phyloP scores from a whole-genome alignment of 202 grass and related monocot species.

The Carex arenaria region DNA sequence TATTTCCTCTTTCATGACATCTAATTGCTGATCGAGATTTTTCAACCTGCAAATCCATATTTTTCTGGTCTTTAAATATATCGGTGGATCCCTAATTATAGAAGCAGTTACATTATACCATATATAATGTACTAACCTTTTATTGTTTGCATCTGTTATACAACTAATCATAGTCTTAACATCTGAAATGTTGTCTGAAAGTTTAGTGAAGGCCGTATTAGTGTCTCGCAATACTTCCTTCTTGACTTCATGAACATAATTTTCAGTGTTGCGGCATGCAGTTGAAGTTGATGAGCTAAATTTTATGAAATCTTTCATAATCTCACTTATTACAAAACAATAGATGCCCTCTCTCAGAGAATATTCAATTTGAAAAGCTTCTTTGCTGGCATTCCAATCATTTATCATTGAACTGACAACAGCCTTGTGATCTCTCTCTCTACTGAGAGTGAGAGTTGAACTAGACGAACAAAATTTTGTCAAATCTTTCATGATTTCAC shows the following conservation, averaged over 20 bases:
- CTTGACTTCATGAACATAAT: not conserved
- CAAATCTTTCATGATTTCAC: slow-evolving; percentile 21
- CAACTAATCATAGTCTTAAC: slow-evolving; percentile 18
- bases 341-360: slow-evolving; percentile 28
- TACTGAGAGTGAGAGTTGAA: not conserved
- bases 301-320: slow-evolving; percentile 21
- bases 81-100: not conserved
- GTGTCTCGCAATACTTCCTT: not conserved
- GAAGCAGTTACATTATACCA: not conserved
- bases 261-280: not conserved
- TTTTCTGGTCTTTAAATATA: not conserved
- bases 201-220: not conserved
- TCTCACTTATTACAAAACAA: slow-evolving; percentile 15
- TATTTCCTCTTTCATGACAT: slow-evolving; percentile 21
- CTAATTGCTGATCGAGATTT: slow-evolving; percentile 29
- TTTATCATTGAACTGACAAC: slow-evolving; percentile 9
- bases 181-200: slow-evolving; percentile 16
- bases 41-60: slow-evolving; percentile 37
- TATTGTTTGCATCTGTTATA: slow-evolving; percentile 30
- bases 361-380: slow-evolving; percentile 20
- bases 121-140: slow-evolving; percentile 32
- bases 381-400: not conserved
- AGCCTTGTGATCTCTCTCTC: slow-evolving; percentile 7
- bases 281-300: not conserved
- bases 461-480: not conserved